phyloP scores from a whole-genome alignment of 2,329 filamentous ascomycete genomes.

The Colletotrichum endophyticum region DNA sequence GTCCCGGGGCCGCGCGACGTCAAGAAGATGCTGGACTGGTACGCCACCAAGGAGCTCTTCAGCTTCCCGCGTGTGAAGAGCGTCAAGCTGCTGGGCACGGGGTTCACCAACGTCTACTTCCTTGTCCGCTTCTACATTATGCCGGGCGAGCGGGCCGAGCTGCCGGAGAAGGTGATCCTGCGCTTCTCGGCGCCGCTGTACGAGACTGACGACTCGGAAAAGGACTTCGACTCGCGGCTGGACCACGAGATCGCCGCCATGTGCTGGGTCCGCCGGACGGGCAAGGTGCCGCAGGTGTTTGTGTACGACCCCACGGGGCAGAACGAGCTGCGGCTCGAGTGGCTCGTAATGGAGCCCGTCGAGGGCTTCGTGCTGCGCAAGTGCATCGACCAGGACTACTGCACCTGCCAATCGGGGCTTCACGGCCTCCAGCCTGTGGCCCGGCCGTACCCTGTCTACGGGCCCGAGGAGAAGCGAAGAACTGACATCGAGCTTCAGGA shows the following conservation, averaged over 20 bases:
- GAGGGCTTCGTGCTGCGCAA: not conserved
- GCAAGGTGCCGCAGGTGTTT: not conserved
- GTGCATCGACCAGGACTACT: not conserved
- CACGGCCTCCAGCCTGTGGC: not conserved
- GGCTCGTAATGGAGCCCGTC: slow-evolving; percentile 16
- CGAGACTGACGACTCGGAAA: not conserved
- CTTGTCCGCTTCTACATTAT: not conserved
- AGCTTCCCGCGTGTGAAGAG: not conserved
- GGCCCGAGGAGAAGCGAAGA: not conserved
- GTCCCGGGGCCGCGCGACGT: not conserved
- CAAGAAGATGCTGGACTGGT: not conserved
- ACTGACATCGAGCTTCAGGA: not conserved
- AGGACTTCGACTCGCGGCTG: not conserved
- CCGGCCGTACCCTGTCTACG: not conserved
- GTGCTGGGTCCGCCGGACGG: not conserved
- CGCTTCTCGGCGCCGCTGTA: slow-evolving; percentile 10
- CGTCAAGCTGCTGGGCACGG: not conserved
- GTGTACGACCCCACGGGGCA: slow-evolving; percentile 17
- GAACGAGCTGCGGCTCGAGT: slow-evolving; percentile 18
- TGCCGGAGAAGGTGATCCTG: slow-evolving; percentile 2
- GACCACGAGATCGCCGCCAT: slow-evolving; percentile 22
- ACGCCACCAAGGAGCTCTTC: not conserved
- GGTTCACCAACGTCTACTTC: not conserved
- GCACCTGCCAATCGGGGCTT: not conserved
- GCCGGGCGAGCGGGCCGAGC: not conserved